Evolutionary conservation across 2,329 filamentous ascomycete genomes (phyloP).

Genomic region (Fusarium proliferatum): DNA sequence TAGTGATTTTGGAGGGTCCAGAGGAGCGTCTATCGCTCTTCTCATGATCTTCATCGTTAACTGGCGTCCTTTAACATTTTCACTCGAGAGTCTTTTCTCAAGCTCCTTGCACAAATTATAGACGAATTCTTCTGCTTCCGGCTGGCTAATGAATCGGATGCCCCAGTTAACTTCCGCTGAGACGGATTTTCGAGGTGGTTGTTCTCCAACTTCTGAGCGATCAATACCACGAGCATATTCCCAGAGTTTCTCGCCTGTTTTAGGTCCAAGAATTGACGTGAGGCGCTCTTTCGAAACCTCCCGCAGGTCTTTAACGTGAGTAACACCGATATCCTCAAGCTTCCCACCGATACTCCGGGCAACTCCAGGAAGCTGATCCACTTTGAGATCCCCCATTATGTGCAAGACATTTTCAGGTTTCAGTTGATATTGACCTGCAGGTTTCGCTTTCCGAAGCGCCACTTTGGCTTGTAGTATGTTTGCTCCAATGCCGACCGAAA

Average conservation of each 20-base stretch:
- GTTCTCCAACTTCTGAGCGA: constrained; percentile 83
- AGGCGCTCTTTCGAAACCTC: constrained; percentile 81
- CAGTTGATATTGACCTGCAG: constrained; percentile 90
- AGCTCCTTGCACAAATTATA: constrained; percentile 86
- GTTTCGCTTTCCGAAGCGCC: constrained; percentile 90
- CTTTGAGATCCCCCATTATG: constrained; percentile 80
- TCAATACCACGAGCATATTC: constrained; percentile 94
- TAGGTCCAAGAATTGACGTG: constrained; percentile 80
- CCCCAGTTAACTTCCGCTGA: constrained; percentile 99
- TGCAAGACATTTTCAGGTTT: constrained; percentile 82
- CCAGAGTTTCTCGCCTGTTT: constrained; percentile 90
- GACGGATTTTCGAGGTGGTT: constrained; percentile 89
- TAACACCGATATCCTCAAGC: constrained; percentile 86
- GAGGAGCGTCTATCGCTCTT: constrained; percentile 83
- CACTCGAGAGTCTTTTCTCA: constrained; percentile 81
- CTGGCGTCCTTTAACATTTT: constrained; percentile 87
- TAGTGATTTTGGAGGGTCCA: constrained; percentile 92
- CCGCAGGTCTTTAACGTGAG: constrained; percentile 84
- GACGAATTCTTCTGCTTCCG: constrained; percentile 94
- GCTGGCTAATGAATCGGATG: constrained; percentile 90
- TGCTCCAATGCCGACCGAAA: constrained; percentile 90
- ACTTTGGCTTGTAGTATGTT: constrained; percentile 94
- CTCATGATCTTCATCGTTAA: constrained; percentile 96
- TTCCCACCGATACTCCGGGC: constrained; percentile 89
- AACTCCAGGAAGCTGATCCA: constrained; percentile 89